Percentiles rank a stretch among this genome's conserved stretches.
These are phyloP conservation scores for Coemansia sp. DNA, from an alignment of 192 early-diverging fungal genomes.

Conservation along the genomic window DNA sequence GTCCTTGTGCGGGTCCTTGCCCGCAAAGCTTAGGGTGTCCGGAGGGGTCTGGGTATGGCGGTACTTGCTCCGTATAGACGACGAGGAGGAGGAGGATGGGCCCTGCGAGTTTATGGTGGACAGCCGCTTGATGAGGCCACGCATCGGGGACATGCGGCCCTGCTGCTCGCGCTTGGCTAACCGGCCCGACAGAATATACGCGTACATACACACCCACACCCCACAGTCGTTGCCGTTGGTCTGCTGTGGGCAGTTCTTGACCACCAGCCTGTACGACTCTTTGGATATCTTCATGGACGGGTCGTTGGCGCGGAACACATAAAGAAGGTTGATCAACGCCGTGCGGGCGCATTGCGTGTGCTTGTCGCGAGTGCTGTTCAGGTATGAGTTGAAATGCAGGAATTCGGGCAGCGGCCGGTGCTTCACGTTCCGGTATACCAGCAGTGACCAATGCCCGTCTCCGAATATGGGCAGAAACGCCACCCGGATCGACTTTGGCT, in stretches of 20 bases:
- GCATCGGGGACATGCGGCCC: slow-evolving; percentile 5
- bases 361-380: slow-evolving; percentile 35
- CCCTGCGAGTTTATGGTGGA: no score
- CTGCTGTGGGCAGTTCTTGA: slow-evolving; percentile 48
- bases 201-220: slow-evolving; percentile 41
- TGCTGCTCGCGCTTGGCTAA: slow-evolving; percentile 11
- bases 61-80: no score
- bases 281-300: slow-evolving; percentile 33
- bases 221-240: slow-evolving; percentile 41
- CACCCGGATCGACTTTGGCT: slow-evolving; percentile 25
- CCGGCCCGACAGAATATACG: slow-evolving; percentile 30
- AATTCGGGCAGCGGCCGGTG: slow-evolving; percentile 30
- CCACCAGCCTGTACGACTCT: slow-evolving; percentile 38
- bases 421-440: slow-evolving; percentile 30
- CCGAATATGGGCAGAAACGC: slow-evolving; percentile 47
- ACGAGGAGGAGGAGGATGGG: slow-evolving; percentile 1
- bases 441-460: slow-evolving; percentile 43
- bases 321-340: slow-evolving; percentile 39
- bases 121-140: slow-evolving; percentile 12
- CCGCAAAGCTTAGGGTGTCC: slow-evolving; percentile 12
- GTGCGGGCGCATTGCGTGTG: slow-evolving; percentile 43
- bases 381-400: slow-evolving; percentile 46
- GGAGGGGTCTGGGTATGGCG: no score
- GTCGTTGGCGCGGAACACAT: slow-evolving; percentile 41
- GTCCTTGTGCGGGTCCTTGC: slow-evolving; percentile 7